Evolutionary conservation across 2,329 filamentous ascomycete genomes (phyloP), one percentile per base, ranked within the genome.

Genomic region (Xylaria sp.): DNA sequence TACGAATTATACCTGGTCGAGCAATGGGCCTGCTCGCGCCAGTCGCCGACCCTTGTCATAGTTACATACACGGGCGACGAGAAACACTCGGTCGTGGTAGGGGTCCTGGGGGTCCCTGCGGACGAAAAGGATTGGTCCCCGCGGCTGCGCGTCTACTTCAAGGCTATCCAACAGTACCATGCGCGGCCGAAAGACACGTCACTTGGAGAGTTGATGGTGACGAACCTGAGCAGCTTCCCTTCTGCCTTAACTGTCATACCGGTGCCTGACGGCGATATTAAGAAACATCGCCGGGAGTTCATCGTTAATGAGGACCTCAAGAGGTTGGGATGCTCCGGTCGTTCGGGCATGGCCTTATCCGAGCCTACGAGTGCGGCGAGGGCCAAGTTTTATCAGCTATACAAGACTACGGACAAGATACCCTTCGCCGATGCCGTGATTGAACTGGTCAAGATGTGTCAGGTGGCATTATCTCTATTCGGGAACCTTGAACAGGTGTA

Each of bases 1-100:
- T 97, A 97, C 73, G 92, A 97, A 71, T 80, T 93, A 57, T 97
- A 97, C 72, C 76, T 97, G 16, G 91, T 97, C 61, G 94, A 97
- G 72, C 94, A 99, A 78, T 99, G 94, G 94, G 91, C 91, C 5
- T 97, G 92, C 72, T 97, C 93, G 11, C 86, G 94, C 48, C 83
- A 86, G 52, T 91, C 95, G 58, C 93, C 93, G 1, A 97, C 93
- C 16, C 90, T 96, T 60, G 84, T 96, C 45, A 95, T 97, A 61
- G 90, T 89, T 39, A 96, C 92, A 2, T 97, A 94, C 68, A 97
- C 93, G 0, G 94, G 93, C 50, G 92, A 97, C 65, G 80, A 85
- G 29, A 86, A 85, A 29, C 89, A 96, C 70, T 83, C 80, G 0
- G 86, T 96, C n/a, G 74, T 88, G 7, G 92, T 91, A 4, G 87